phyloP scores from a whole-genome alignment of 371 early-diverging fungal species.

The Actinomortierella ambigua region DNA sequence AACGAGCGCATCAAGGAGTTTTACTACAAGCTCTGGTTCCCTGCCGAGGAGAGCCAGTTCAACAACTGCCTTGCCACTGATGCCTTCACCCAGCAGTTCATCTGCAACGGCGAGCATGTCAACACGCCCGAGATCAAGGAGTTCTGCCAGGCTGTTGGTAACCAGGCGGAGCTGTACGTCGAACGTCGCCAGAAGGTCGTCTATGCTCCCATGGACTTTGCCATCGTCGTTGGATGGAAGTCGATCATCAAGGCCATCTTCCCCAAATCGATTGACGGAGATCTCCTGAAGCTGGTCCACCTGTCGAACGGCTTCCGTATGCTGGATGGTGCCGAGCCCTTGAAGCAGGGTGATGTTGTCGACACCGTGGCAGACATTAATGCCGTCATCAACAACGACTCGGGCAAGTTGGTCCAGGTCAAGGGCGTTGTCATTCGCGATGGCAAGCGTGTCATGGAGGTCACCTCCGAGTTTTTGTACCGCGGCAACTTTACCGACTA shows the following conservation, averaged over 20 bases:
- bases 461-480: constrained; percentile 88
- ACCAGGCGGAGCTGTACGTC: constrained; percentile 88
- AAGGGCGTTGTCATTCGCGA: constrained; percentile 75
- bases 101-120: constrained; percentile 68
- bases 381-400: constrained; percentile 82
- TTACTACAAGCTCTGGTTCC: constrained; percentile 89
- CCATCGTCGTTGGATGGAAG: constrained; percentile 94
- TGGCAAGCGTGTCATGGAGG: constrained; percentile 73
- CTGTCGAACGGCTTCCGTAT: constrained; percentile 93
- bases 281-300: constrained; percentile 91
- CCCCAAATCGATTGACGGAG: constrained; percentile 94
- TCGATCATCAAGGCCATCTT: constrained; percentile 92
- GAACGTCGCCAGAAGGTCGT: constrained; percentile 67
- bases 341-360: constrained; percentile 86
- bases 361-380: constrained; percentile 78
- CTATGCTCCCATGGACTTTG: constrained; percentile 92
- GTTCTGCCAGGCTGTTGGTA: constrained; percentile 90
- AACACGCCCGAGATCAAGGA: constrained; percentile 70
- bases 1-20: constrained; percentile 93
- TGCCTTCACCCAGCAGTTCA: constrained; percentile 63
- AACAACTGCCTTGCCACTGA: constrained; percentile 58
- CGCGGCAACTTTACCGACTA: constrained; percentile 88
- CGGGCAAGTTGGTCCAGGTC: constrained; percentile 93
- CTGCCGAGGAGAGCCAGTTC: constrained; percentile 55
- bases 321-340: constrained; percentile 77